Base-by-base conservation (phyloP, 192 early-diverging fungal genomes). In the Physocladia obscura region DNA sequence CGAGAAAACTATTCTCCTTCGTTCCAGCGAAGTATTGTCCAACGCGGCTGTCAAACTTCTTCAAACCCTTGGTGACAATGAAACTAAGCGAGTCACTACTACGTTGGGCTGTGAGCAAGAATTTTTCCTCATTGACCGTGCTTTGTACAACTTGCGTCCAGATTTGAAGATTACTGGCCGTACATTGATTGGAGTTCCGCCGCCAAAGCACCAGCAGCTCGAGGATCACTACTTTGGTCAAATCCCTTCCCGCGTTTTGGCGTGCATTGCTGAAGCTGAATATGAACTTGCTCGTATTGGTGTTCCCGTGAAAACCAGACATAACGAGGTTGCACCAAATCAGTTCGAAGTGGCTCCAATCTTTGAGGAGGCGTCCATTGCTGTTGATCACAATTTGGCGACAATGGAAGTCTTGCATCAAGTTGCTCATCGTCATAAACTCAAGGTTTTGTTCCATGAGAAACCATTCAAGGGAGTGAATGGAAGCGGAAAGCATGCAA, bases 201-300 rank as follows among this genome's bases (percentile, higher is more conserved):
- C 97, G 40, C 94, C 97, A 64, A 92, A 94, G 76, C 95, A 97
- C 79, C 97, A 99, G 84, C 97, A 99, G 85, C 84, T 99, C 70
- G 97, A 99, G 79, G 97, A 99, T 80, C 97, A 99, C 84, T 99
- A 99, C 89, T 99, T 99, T 85, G 97, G 97, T 38, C 90, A 90
- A 69, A 94, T 98, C 61, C 97, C 97, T 51, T 86, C 90, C 59
- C 90, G 93, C 73, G 94, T 97, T 30, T 82, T 98, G 74, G 88
- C 91, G 54, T 82, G 88, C 67, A 93, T 98, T 78, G 91, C 90
- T 74, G 97, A 98, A 83, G 77, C 88, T 62, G 97, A 98, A 80
- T 84, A 96, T 49, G 97, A 98, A 83, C 88, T 95, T 62, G 89
- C 89, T 80, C 87, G 88, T 61, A 89, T 98, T 60, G 97, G 97